phyloP scores from a whole-genome alignment of 2,329 filamentous ascomycete species.

The Clonostachys byssicola region DNA sequence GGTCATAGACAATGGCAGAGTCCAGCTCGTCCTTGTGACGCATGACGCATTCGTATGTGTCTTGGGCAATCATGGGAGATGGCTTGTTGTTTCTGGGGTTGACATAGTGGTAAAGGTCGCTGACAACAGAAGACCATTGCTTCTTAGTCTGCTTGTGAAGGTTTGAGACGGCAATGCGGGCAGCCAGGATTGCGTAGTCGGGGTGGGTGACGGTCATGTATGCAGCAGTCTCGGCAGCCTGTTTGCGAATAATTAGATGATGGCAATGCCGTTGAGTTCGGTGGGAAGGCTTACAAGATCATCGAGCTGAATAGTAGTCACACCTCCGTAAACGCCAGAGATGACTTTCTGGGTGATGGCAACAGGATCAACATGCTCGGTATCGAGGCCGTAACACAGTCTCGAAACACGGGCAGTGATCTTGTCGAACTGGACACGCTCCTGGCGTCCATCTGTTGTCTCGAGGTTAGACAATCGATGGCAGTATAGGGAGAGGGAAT shows the following conservation, averaged over 20 bases:
- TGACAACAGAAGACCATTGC: conserved; percentile 94
- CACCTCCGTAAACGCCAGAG: conserved; percentile 96
- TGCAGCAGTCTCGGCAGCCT: conserved; percentile 97
- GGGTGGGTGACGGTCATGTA: conserved; percentile 99
- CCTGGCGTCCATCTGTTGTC: conserved; percentile 87
- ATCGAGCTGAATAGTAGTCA: conserved; percentile 93
- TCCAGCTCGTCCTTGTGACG: conserved; percentile 95
- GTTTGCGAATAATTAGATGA: conserved; percentile 11
- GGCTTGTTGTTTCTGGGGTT: conserved; percentile 84
- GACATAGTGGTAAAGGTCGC: conserved; percentile 90
- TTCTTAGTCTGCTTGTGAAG: conserved; percentile 99
- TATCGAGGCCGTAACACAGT: conserved; percentile 94
- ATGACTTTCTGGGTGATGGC: conserved; percentile 99
- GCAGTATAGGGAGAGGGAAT: background rate
- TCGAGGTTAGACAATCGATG: background rate
- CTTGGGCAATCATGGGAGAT: conserved; percentile 92
- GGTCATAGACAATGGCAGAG: conserved; percentile 97
- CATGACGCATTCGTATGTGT: conserved; percentile 91
- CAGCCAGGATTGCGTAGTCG: conserved; percentile 97
- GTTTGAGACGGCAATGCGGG: conserved; percentile 97
- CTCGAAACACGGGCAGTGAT: conserved; percentile 98
- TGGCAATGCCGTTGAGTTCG: conserved; percentile 51
- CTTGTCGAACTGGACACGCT: conserved; percentile 99
- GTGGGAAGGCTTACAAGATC: conserved; percentile 68
- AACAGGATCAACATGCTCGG: conserved; percentile 91